Evolutionary conservation across 768 basidiomycete species (phyloP), one percentile per base, ranked within the genome.

Genomic region (Mrakia gelida): DNA sequence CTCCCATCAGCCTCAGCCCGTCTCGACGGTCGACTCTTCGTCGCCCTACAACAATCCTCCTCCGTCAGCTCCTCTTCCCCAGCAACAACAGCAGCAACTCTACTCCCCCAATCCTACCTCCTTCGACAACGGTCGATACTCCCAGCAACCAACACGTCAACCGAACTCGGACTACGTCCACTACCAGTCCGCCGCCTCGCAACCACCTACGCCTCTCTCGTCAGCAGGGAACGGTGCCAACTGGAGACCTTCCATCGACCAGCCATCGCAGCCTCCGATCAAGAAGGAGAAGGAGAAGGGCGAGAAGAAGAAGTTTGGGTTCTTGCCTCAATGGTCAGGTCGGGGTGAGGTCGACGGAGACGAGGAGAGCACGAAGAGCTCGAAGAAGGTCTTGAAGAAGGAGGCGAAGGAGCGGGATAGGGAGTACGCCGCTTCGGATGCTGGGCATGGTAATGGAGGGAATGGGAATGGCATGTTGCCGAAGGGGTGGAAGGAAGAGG

Each of bases 221-320:
- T 52, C 49, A 18, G 49, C 49, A 52, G 49, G 49, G 18, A 52
- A 52, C 49, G 49, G 49, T 2, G 15, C 16, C 18, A 26, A 70
- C 41, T 70, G 67, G 67, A 34, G 67, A 41, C 30, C 75, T 30
- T 32, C 59, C 11, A 34, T 65, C 43, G 73, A 75, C 38, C 41
- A 75, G 43, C 61, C 7, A 62, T 38, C 43, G 62, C 28, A 26
- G 63, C 4, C 28, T 6, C 11, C 13, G 45, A 45, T 11, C 11
- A 45, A 45, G 45, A 15, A 45, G 45, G 45, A 45, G 52, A 72
- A 72, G 71, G 71, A 73, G 28, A 73, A 73, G 72, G 73, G 73
- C 3, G 65, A 75, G 63, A 67, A 68, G 23, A 75, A 68, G 75
- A 75, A 67, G 30, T 68, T 75, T 54, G 75, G 75, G 5, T 23